phyloP scores from a whole-genome alignment of 768 basidiomycete genomes.

The Crassisporium funariophilum region DNA sequence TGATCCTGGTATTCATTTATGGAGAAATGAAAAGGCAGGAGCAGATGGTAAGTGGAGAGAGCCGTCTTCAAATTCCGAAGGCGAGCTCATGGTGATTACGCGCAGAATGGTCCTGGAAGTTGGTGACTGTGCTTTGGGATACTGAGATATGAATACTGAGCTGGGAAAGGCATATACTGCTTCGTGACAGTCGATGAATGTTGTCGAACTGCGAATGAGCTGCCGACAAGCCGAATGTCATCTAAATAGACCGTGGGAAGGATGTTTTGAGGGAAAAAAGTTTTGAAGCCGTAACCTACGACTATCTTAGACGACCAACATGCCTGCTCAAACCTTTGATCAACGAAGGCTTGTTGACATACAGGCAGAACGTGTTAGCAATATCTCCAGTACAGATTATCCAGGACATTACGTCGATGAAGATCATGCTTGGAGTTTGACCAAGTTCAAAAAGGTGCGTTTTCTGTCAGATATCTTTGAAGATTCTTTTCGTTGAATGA shows the following conservation, averaged over 20 bases:
- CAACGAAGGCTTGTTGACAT: slow-evolving; percentile 63
- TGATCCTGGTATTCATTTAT: slow-evolving; percentile 42
- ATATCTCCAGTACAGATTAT: slow-evolving; percentile 89
- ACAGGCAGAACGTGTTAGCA: slow-evolving; percentile 66
- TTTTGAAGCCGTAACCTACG: not conserved
- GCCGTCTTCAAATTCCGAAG: not conserved
- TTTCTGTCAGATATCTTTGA: not conserved
- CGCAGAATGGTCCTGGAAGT: slow-evolving; percentile 19
- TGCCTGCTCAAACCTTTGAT: slow-evolving; percentile 25
- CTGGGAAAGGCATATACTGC: too few relatives aligned
- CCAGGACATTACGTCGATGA: slow-evolving; percentile 88
- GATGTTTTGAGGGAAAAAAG: too few relatives aligned
- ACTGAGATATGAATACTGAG: too few relatives aligned
- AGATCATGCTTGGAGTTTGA: slow-evolving; percentile 82
- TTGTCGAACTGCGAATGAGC: too few relatives aligned
- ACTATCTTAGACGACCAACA: slow-evolving; percentile 3
- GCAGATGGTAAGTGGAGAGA: slow-evolving; percentile 29
- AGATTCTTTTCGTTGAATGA: slow-evolving; percentile 3
- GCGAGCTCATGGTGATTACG: not conserved
- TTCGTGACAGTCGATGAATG: too few relatives aligned
- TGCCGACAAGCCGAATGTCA: too few relatives aligned
- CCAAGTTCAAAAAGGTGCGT: slow-evolving; percentile 75
- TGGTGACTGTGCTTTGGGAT: too few relatives aligned
- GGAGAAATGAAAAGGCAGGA: slow-evolving; percentile 42
- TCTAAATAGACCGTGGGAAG: slow-evolving; percentile 6